Evolutionary conservation across 2,329 filamentous ascomycete species (phyloP).

Genomic region (Fusarium graminum): DNA sequence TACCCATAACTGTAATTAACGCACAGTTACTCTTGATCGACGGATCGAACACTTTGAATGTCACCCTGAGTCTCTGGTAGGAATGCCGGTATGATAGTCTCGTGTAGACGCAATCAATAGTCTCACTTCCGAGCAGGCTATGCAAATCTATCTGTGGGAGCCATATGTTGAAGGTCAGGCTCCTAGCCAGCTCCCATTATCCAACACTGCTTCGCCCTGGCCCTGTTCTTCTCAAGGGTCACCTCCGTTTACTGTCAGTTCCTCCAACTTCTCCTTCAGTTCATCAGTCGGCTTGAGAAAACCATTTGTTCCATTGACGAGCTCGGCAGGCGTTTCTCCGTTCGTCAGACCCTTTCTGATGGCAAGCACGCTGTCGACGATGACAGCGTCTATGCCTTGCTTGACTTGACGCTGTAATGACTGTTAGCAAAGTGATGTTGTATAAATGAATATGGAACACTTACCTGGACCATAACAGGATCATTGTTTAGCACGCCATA

Average conservation of each 20-base stretch:
- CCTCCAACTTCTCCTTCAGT: constrained; percentile 42
- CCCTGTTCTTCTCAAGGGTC: constrained; percentile 29
- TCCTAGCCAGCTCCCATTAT: constrained; percentile 22
- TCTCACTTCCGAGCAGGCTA: constrained; percentile 16
- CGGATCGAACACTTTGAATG: constrained; percentile 2
- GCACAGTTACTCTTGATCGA: constrained; percentile 6
- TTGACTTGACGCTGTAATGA: constrained; percentile 81
- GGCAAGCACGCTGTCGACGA: constrained; percentile 93
- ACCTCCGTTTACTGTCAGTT: constrained; percentile 41
- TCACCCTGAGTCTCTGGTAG: constrained; percentile 1
- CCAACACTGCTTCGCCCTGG: constrained; percentile 7
- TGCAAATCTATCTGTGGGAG: constrained; percentile 17
- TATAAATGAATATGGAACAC: constrained; percentile 46
- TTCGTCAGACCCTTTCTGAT: constrained; percentile 88
- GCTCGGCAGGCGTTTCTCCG: constrained; percentile 42
- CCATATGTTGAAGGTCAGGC: constrained; percentile 15
- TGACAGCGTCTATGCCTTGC: constrained; percentile 97
- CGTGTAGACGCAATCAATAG: constrained; percentile 6
- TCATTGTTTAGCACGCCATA: constrained; percentile 96
- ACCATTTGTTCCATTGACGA: constrained; percentile 34
- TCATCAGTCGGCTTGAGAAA: constrained; percentile 29
- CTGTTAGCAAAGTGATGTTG: constrained; percentile 22
- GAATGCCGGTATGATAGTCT: constrained; percentile 6
- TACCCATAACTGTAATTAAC: constrained; percentile 1
- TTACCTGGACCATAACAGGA: constrained; percentile 83